phyloP scores from a whole-genome alignment of 768 basidiomycete genomes.

The Gloeopeniophorella convolvens region DNA sequence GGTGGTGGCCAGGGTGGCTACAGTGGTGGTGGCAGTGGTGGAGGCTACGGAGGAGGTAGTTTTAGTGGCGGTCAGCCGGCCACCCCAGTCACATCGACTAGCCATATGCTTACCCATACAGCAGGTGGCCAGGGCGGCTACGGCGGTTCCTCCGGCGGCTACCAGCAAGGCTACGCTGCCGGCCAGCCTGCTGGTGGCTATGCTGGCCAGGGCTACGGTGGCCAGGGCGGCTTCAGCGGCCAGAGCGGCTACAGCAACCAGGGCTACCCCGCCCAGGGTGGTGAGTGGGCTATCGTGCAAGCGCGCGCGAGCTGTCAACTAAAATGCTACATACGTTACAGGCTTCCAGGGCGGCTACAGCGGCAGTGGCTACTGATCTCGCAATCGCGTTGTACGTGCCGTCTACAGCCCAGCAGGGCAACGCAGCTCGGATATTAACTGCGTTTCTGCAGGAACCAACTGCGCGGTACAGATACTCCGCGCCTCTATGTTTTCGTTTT shows the following conservation, averaged over 20 bases:
- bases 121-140: slow-evolving; percentile 26
- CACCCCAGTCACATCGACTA: too few species aligned
- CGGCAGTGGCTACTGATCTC: slow-evolving; percentile 20
- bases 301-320: background rate
- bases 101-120: too few species aligned
- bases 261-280: slow-evolving; percentile 12
- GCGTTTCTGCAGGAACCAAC: background rate
- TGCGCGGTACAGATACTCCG: slow-evolving; percentile 2
- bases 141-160: slow-evolving; percentile 22
- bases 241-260: slow-evolving; percentile 21
- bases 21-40: too few species aligned
- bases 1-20: too few species aligned
- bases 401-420: background rate
- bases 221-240: slow-evolving; percentile 22
- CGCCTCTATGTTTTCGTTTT: slow-evolving; percentile 8
- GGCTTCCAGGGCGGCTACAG: slow-evolving; percentile 13
- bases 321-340: background rate
- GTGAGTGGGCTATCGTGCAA: too few species aligned
- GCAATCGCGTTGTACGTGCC: background rate
- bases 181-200: too few species aligned
- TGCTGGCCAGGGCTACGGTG: slow-evolving; percentile 25
- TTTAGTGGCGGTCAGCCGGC: slow-evolving; percentile 23
- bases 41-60: slow-evolving; percentile 32
- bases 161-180: slow-evolving; percentile 20
- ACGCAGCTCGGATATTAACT: background rate